Evolutionary conservation across 2,329 filamentous ascomycete genomes (phyloP).

Genomic region (Magnaporthiopsis rhizophila): DNA sequence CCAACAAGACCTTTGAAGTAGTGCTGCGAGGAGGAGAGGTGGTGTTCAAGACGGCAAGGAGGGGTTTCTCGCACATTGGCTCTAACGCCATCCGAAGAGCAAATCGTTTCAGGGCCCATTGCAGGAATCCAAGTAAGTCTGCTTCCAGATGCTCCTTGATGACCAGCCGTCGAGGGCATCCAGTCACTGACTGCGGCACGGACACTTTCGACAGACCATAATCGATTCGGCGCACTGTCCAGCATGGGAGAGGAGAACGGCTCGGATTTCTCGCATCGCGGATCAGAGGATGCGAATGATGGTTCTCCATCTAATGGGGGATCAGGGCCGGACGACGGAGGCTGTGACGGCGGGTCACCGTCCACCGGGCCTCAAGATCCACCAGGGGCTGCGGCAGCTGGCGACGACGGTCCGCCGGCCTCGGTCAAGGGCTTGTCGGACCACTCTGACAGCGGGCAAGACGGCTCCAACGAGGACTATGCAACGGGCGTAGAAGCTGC

Average conservation of each 20-base stretch:
- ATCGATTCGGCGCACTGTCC: neutral
- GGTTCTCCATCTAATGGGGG: too few species aligned
- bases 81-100: neutral
- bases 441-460: neutral
- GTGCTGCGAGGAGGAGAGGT: neutral
- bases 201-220: neutral
- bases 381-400: neutral
- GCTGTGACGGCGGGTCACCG: too few species aligned
- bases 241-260: too few species aligned
- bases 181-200: neutral
- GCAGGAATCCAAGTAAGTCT: neutral
- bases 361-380: too few species aligned
- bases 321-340: too few species aligned
- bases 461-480: neutral
- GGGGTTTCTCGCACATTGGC: neutral
- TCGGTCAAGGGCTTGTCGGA: neutral
- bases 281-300: too few species aligned
- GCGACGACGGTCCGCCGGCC: neutral
- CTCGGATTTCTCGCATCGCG: too few species aligned
- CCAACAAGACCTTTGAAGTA: neutral
- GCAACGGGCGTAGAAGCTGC: neutral
- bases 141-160: neutral
- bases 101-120: neutral
- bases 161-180: neutral
- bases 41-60: neutral